phyloP scores from a whole-genome alignment of 169 alveolate genomes.

The Plasmodium vivax region DNA sequence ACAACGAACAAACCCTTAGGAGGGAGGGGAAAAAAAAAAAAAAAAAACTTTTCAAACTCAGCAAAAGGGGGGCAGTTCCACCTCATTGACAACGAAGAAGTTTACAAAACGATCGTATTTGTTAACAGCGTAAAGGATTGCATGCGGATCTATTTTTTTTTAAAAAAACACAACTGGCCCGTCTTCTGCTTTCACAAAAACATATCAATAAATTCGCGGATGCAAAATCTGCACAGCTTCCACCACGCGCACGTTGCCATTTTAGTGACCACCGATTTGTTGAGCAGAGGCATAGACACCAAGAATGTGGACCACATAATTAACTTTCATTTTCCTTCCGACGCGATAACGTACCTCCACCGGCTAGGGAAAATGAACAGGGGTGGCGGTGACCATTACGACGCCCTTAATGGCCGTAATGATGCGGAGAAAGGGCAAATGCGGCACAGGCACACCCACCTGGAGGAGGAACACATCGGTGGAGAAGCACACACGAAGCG shows the following conservation, averaged over 20 bases:
- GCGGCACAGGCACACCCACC: neutral
- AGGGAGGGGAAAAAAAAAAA: neutral
- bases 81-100: neutral
- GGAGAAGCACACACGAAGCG: neutral
- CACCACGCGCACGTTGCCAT: conserved; percentile 40
- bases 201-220: conserved; percentile 79
- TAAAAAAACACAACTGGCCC: conserved; percentile 82
- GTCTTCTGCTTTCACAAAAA: conserved; percentile 80
- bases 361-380: conserved; percentile 70
- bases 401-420: neutral
- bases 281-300: conserved; percentile 81
- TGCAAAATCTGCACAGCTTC: conserved; percentile 79
- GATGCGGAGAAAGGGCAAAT: neutral
- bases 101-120: conserved; percentile 47
- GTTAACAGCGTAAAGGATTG: conserved; percentile 61
- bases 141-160: conserved; percentile 34
- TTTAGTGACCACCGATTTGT: conserved; percentile 80
- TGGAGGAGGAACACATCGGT: neutral
- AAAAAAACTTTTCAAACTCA: neutral
- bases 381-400: neutral
- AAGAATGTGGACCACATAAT: conserved; percentile 78
- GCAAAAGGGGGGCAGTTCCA: neutral
- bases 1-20: neutral
- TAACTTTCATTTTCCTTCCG: conserved; percentile 81
- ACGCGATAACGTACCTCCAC: conserved; percentile 80